Evolutionary conservation across 768 basidiomycete genomes (phyloP).

Genomic region (Gyrodon lividus): DNA sequence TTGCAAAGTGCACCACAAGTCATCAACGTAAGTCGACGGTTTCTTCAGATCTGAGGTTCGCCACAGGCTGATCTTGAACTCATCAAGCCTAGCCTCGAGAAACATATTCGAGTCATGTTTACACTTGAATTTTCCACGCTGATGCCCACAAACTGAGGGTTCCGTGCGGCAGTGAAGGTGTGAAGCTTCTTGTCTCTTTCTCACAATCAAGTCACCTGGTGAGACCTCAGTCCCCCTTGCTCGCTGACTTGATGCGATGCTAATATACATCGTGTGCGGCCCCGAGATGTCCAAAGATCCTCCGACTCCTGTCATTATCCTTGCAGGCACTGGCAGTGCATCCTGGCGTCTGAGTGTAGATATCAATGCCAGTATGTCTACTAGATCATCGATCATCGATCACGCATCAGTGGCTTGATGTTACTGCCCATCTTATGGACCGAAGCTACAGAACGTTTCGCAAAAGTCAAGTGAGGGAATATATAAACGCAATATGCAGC

Average conservation of each 20-base stretch:
- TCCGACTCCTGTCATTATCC: neutral
- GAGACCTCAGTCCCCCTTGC: slow-evolving; percentile 2
- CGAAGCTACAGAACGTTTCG: neutral
- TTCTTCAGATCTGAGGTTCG: too few relatives aligned
- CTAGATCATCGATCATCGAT: too few relatives aligned
- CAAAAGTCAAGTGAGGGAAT: neutral
- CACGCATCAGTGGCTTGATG: slow-evolving; percentile 21
- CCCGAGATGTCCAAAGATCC: slow-evolving; percentile 11
- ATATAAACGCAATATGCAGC: slow-evolving; percentile 14
- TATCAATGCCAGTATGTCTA: neutral
- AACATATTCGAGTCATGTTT: too few relatives aligned
- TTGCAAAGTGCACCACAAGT: too few relatives aligned
- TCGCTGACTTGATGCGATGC: slow-evolving; percentile 1
- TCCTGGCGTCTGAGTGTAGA: too few relatives aligned
- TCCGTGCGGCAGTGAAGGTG: neutral
- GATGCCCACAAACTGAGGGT: neutral
- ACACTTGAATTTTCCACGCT: neutral
- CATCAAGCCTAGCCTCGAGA: slow-evolving; percentile 12
- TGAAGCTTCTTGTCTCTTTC: slow-evolving; percentile 9
- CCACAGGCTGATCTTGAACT: slow-evolving; percentile 5
- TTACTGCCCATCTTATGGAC: neutral
- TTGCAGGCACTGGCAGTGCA: neutral
- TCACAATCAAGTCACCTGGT: slow-evolving; percentile 3
- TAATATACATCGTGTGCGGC: slow-evolving; percentile 13
- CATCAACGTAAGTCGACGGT: too few relatives aligned